phyloP scores from a whole-genome alignment of 75 land plant species.

The Picea glauca region DNA sequence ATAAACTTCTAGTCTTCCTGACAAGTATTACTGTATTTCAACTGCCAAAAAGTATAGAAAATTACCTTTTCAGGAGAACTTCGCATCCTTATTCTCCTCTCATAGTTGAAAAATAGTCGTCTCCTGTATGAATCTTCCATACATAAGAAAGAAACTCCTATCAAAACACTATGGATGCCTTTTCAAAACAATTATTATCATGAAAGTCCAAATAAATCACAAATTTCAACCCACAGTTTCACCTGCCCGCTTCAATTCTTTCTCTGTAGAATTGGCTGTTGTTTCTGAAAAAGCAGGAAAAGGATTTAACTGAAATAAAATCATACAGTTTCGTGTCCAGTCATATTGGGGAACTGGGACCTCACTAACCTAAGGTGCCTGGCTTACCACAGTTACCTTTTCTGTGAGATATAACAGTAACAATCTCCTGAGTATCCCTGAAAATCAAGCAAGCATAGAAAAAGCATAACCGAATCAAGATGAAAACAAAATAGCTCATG shows the following conservation, averaged over 20 bases:
- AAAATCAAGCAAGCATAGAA: constrained; percentile 2
- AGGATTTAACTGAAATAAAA: neutral
- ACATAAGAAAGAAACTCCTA: constrained; percentile 2
- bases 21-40: too few relatives aligned
- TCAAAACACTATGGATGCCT: constrained; percentile 1
- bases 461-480: constrained; percentile 4
- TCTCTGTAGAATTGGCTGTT: neutral
- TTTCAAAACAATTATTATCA: neutral
- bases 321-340: neutral
- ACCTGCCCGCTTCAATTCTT: constrained; percentile 6
- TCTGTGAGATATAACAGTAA: neutral
- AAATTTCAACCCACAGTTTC: neutral
- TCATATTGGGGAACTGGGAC: neutral
- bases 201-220: neutral
- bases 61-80: constrained; percentile 97
- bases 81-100: constrained; percentile 69
- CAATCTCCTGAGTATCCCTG: constrained; percentile 7
- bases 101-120: constrained; percentile 89
- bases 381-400: constrained; percentile 1
- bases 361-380: constrained; percentile 7
- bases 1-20: neutral
- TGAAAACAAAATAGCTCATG: too few relatives aligned
- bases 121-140: constrained; percentile 74
- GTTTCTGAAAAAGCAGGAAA: constrained; percentile 7
- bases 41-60: neutral